Evolutionary conservation across 1,139 yeast genomes (phyloP).

Genomic region (Saccharomyces hybrid): DNA sequence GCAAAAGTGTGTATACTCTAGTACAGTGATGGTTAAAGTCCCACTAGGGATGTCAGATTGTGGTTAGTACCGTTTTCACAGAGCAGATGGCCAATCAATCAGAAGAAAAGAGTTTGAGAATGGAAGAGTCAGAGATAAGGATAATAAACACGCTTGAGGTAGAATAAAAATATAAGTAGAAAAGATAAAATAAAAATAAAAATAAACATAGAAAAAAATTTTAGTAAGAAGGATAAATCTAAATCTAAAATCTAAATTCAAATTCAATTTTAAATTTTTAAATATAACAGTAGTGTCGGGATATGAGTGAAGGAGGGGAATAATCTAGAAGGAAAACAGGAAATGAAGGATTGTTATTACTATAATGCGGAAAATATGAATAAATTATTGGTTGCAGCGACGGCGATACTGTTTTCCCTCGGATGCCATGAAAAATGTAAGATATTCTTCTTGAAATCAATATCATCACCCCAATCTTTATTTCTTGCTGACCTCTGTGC

Average conservation of each 20-base stretch:
- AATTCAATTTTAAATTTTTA: conserved; percentile 4
- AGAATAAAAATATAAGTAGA: conserved; percentile 1
- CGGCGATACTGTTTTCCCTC: conserved; percentile 89
- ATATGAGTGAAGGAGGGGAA: no score
- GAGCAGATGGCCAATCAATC: no score
- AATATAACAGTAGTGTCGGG: not conserved
- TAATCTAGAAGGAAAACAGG: no score
- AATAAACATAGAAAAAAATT: not conserved
- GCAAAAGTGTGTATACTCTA: no score
- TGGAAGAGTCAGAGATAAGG: no score
- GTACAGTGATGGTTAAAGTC: no score
- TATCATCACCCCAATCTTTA: conserved; percentile 65
- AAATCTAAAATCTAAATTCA: not conserved
- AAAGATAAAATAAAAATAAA: not conserved
- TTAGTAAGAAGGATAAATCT: not conserved
- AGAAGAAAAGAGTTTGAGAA: no score
- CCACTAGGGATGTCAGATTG: no score
- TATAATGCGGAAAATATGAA: conserved; percentile 67
- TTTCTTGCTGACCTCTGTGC: conserved; percentile 35
- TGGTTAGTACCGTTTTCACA: no score
- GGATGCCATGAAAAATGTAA: conserved; percentile 99
- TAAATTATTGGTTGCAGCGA: conserved; percentile 95
- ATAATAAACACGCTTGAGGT: not conserved
- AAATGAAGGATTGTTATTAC: conserved; percentile 5
- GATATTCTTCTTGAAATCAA: conserved; percentile 91